Evolutionary conservation across 1,139 yeast species (phyloP), one percentile per base, ranked within the genome.

Genomic region (Yamadazyma membranifaciens): DNA sequence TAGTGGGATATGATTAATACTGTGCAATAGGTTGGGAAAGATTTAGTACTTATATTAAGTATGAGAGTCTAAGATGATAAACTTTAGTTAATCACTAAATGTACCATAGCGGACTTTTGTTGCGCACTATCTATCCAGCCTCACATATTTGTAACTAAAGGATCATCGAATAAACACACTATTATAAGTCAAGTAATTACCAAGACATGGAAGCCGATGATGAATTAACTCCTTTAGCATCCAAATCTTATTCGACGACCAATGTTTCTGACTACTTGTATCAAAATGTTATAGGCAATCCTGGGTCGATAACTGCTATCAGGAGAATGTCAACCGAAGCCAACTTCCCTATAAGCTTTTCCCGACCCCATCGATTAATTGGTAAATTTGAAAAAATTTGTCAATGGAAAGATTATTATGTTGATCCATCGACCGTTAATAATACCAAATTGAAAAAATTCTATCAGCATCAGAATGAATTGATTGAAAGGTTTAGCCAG

Each of bases 401-500:
- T 31, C 65, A 78, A 43, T 83, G 89, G 89, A 44, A 43, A 36
- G 63, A 56, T 42, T 43, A 56, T 49, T 45, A 44, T 51, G 16
- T 58, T 38, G 53, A 65, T 52, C 45, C 50, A 52, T 37, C 50
- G 4, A 46, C 45, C 6, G 52, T 68, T 12, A 59, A 51, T 30
- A 56, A 54, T 30, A 55, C 46, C 31, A 40, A 48, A 11, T 16
- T 39, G 6, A 55, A 60, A 31, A 41, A 54, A 6, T 79, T 63
- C 53, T 80, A 79, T 54, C 50, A 58, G 32, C 56, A 63, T 4
- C 91, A 84, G 58, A 84, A 86, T 54, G 75, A 69, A 27, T 58
- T 81, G 43, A 78, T 84, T 44, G 76, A 73, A 25, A 67, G 78
- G 40, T 83, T 78, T 49, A 59, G 62, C 37, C 84, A 78, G 45